A percentile compares a stretch with the other conserved stretches of the same genome.
Evolutionary conservation across 805 yeast genomes (phyloP).

Genomic region (Candida berthetii): DNA sequence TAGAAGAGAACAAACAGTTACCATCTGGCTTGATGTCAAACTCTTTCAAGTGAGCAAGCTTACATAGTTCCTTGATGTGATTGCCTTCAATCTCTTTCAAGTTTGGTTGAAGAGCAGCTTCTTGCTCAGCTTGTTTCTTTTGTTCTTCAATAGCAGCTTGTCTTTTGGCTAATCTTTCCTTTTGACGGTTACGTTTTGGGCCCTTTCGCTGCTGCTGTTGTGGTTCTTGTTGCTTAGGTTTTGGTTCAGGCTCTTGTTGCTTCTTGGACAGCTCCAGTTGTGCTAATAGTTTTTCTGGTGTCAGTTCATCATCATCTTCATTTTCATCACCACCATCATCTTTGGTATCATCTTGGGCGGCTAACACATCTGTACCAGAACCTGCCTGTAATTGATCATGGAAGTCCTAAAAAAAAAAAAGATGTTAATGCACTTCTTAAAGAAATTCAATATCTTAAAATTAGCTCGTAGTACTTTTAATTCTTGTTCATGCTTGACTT

Average conservation of each 20-base stretch:
- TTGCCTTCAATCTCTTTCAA: conserved; percentile 66
- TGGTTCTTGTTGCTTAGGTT: conserved; percentile 7
- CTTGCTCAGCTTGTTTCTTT: conserved; percentile 61
- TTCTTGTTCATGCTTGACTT: conserved; percentile 50
- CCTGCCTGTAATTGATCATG: background rate
- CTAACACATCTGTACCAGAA: no score
- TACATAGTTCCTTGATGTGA: conserved; percentile 50
- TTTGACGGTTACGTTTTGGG: conserved; percentile 69
- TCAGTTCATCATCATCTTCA: conserved; percentile 40
- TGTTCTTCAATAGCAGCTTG: conserved; percentile 61
- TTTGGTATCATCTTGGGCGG: conserved; percentile 3
- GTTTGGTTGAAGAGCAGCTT: conserved; percentile 64
- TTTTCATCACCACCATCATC: conserved; percentile 22
- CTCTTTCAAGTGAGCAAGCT: conserved; percentile 40
- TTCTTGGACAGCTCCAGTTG: conserved; percentile 40
- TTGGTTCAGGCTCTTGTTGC: conserved; percentile 14
- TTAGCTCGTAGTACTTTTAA: conserved; percentile 18
- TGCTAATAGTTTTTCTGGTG: conserved; percentile 65
- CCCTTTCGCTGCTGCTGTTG: conserved; percentile 26
- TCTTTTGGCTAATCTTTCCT: conserved; percentile 73
- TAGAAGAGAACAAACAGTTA: conserved; percentile 84
- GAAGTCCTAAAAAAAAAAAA: background rate
- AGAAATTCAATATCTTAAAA: no score
- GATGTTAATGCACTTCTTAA: background rate
- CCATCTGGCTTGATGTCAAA: conserved; percentile 87